A percentile compares a stretch with the other conserved stretches of the same genome.
Conservation (phyloP, 2,329 filamentous ascomycete species). For the Fusarium hainanense region DNA sequence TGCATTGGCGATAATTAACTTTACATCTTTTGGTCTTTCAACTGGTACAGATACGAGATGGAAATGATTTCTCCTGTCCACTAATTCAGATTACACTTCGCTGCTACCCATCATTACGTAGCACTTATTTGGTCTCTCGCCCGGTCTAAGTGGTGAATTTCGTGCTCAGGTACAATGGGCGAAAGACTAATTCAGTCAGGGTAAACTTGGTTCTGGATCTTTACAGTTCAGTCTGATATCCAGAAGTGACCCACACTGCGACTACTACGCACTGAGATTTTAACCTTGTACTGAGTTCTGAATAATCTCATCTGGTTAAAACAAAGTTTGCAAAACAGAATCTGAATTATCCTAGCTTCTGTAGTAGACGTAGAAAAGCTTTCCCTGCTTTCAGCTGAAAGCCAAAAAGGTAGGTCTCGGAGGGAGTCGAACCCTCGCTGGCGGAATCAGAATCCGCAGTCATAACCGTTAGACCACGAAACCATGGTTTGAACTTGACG, state of each 20-base stretch:
- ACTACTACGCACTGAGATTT: background rate
- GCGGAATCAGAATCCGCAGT: background rate
- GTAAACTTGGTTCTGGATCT: background rate
- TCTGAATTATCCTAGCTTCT: background rate
- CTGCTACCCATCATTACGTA: background rate
- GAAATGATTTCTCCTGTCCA: background rate
- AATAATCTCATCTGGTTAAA: background rate
- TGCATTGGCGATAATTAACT: background rate
- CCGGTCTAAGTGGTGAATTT: no score
- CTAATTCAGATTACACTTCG: background rate
- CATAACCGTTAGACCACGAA: background rate
- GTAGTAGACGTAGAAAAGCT: no score
- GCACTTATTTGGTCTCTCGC: background rate
- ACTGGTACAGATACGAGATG: background rate
- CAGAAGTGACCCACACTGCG: background rate
- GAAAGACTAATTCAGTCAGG: background rate
- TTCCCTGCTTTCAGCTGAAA: no score
- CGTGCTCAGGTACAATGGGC: background rate
- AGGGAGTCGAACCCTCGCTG: background rate
- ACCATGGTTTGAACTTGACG: background rate
- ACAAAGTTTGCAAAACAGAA: background rate
- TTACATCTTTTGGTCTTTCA: fast-evolving
- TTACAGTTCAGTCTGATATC: background rate
- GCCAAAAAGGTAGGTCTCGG: background rate
- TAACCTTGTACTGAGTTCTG: background rate